phyloP scores from a whole-genome alignment of 148 eudicot species.

The Bassia scoparia region DNA sequence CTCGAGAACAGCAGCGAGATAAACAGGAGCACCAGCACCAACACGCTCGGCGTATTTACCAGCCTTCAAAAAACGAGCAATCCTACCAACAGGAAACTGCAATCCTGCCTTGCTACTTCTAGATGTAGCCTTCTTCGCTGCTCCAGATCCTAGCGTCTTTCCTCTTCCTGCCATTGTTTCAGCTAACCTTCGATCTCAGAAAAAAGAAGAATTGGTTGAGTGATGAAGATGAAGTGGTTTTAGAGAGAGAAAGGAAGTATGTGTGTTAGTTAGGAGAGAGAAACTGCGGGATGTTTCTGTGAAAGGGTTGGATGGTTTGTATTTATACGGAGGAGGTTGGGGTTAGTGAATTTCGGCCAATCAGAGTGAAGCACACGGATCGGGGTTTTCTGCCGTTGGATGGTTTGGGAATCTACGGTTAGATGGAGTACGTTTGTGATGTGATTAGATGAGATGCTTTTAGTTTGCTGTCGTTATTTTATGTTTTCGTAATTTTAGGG shows the following conservation, averaged over 20 bases:
- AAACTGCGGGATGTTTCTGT: not conserved
- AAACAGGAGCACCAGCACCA: constrained; percentile 88
- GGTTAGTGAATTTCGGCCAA: constrained; percentile 30
- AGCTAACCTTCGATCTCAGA: not conserved
- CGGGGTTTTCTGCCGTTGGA: constrained; percentile 31
- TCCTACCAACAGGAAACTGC: constrained; percentile 84
- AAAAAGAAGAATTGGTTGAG: not conserved
- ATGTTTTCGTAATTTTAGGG: not conserved
- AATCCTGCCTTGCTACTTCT: constrained; percentile 81
- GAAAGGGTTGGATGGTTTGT: not conserved
- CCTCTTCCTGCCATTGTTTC: constrained; percentile 71
- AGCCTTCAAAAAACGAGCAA: constrained; percentile 76
- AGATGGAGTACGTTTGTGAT: not conserved
- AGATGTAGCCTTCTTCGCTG: constrained; percentile 77
- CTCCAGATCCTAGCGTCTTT: constrained; percentile 65
- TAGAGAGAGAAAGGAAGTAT: not conserved
- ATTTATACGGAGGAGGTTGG: constrained; percentile 27
- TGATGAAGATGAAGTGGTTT: not conserved
- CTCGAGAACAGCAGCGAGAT: constrained; percentile 83
- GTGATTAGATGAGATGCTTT: not conserved
- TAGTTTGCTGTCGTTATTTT: not conserved
- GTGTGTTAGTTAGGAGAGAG: not conserved
- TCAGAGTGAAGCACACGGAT: constrained; percentile 46
- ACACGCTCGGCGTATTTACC: constrained; percentile 91
- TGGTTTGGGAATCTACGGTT: constrained; percentile 22